Conservation (phyloP, 2,329 filamentous ascomycete genomes). For the Fusarium mundagurra region DNA sequence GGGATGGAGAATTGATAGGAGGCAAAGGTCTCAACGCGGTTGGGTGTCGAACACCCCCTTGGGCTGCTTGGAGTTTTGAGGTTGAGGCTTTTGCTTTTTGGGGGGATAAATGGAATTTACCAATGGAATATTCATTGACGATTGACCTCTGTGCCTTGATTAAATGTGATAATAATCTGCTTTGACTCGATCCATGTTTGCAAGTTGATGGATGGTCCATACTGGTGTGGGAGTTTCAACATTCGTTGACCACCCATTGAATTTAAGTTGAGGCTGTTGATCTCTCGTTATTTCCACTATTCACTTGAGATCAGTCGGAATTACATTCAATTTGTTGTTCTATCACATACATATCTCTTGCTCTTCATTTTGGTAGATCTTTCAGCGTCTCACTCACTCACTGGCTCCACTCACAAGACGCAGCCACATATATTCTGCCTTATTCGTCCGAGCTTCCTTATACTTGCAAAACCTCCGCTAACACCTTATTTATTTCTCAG, state of each 20-base stretch:
- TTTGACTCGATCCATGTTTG: neutral
- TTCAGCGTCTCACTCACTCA: constrained; percentile 5
- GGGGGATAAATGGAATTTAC: constrained; percentile 8
- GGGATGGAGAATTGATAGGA: constrained; percentile 29
- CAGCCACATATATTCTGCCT: neutral
- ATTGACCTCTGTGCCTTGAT: neutral
- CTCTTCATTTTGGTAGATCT: neutral
- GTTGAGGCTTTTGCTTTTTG: constrained; percentile 33
- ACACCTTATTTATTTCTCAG: neutral
- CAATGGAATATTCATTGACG: constrained; percentile 29
- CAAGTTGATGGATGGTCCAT: neutral
- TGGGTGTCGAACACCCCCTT: constrained; percentile 12
- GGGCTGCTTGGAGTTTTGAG: constrained; percentile 26
- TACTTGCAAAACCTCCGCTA: neutral
- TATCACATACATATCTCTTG: neutral
- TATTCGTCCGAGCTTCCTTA: neutral
- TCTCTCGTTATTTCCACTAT: neutral
- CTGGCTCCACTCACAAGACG: constrained; percentile 4
- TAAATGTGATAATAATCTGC: neutral
- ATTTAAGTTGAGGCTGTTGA: neutral
- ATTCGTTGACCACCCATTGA: neutral
- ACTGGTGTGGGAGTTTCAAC: neutral
- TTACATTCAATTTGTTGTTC: too few relatives aligned
- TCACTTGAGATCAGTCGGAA: neutral
- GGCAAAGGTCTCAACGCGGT: constrained; percentile 33